phyloP scores from a whole-genome alignment of 2,329 filamentous ascomycete genomes.

The Cercospora sp. region DNA sequence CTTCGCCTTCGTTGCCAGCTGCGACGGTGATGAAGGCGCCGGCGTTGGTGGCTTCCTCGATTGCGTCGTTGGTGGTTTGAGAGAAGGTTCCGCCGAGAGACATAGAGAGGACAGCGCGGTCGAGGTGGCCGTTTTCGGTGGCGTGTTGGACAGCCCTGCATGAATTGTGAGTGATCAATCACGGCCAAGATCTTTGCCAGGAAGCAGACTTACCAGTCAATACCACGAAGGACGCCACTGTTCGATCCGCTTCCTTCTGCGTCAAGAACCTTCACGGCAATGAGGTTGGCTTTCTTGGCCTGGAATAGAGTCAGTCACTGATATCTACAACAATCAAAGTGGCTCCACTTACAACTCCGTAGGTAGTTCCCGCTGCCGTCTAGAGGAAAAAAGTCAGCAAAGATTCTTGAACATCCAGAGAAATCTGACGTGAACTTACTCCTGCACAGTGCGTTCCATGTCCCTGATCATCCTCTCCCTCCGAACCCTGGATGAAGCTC shows the following conservation, averaged over 20 bases:
- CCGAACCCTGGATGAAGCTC: constrained; percentile 36
- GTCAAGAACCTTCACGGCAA: constrained; percentile 53
- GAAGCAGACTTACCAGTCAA: constrained; percentile 39
- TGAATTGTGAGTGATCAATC: not conserved
- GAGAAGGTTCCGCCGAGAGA: constrained; percentile 45
- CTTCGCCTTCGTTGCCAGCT: constrained; percentile 39
- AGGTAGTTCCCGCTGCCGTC: constrained; percentile 66
- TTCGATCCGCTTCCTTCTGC: constrained; percentile 47
- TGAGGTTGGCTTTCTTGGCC: constrained; percentile 47
- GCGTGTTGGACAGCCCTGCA: constrained; percentile 50
- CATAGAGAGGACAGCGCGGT: constrained; percentile 40
- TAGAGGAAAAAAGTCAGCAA: not conserved
- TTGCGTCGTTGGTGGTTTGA: constrained; percentile 42
- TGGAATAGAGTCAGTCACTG: constrained; percentile 1
- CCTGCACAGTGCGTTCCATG: constrained; percentile 80
- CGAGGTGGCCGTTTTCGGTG: constrained; percentile 75
- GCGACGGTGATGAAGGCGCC: constrained; percentile 44
- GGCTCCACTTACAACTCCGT: constrained; percentile 52
- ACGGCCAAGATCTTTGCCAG: no score
- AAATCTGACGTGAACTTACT: constrained; percentile 1
- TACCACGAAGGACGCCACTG: constrained; percentile 50
- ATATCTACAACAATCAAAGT: not conserved
- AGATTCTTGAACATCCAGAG: not conserved
- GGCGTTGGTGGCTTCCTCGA: constrained; percentile 38
- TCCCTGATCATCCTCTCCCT: constrained; percentile 54